Percentiles rank a stretch among this genome's conserved stretches.
Evolutionary conservation across 1,139 yeast genomes (phyloP).

Genomic region (Sugiyamaella sp.): DNA sequence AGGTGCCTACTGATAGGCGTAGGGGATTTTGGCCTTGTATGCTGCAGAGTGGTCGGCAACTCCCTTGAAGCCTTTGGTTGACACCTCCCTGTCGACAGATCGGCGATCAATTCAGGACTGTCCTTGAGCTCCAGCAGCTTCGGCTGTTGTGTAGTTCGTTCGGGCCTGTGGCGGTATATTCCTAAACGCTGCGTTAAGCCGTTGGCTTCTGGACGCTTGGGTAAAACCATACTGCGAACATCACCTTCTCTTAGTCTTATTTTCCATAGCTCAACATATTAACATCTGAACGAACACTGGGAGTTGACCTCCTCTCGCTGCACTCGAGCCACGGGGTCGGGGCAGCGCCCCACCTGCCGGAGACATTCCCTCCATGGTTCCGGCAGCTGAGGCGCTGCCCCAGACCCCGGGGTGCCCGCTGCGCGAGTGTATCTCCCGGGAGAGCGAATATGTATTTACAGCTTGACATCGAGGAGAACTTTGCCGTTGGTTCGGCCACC

Average conservation of each 20-base stretch:
- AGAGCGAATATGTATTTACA: not conserved
- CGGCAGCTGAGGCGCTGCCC: too few species aligned
- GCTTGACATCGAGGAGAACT: slow-evolving; percentile 15
- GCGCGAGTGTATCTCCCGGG: too few species aligned
- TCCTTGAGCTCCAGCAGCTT: slow-evolving; percentile 45
- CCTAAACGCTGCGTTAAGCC: slow-evolving; percentile 89
- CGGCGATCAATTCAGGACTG: slow-evolving; percentile 37
- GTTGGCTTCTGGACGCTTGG: slow-evolving; percentile 82
- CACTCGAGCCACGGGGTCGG: not conserved
- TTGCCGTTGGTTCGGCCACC: slow-evolving; percentile 21
- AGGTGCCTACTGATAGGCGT: slow-evolving; percentile 14
- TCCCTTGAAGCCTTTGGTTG: slow-evolving; percentile 34
- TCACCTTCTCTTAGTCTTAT: slow-evolving; percentile 29
- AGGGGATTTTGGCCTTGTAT: slow-evolving; percentile 22
- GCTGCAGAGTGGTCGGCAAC: slow-evolving; percentile 11
- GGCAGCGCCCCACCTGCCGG: slow-evolving; percentile 9
- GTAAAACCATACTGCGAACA: slow-evolving; percentile 93
- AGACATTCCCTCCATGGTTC: not conserved
- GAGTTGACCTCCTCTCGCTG: not conserved
- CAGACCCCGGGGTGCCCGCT: too few species aligned
- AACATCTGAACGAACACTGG: not conserved
- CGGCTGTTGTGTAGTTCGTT: slow-evolving; percentile 41
- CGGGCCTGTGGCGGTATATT: slow-evolving; percentile 69
- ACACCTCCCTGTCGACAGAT: slow-evolving; percentile 48
- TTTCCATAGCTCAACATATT: not conserved